A percentile compares a stretch with the other conserved stretches of the same genome.
phyloP scores from a whole-genome alignment of 495 filamentous ascomycete genomes.

The Lophiostoma macrostomum region DNA sequence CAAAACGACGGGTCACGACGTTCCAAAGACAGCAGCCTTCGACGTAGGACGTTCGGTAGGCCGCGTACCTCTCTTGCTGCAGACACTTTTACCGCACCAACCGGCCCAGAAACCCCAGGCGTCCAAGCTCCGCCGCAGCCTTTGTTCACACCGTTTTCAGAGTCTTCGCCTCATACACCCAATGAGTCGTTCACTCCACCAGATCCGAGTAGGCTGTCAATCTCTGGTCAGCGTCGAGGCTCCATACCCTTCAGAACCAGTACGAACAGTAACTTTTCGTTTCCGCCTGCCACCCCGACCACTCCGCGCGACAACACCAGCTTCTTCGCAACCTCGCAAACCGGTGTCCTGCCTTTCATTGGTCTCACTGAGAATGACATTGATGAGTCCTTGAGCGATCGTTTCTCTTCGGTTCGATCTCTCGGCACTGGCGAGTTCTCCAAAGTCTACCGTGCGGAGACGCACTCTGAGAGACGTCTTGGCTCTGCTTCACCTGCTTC shows the following conservation, averaged over 20 bases:
- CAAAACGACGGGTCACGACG: conserved; percentile 49
- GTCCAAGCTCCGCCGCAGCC: neutral
- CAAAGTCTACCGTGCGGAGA: conserved; percentile 76
- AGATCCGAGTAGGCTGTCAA: conserved; percentile 78
- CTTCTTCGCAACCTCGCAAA: conserved; percentile 48
- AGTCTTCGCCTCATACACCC: conserved; percentile 72
- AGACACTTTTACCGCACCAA: conserved; percentile 41
- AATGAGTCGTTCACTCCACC: conserved; percentile 69
- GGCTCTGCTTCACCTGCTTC: conserved; percentile 35
- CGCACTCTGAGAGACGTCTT: conserved; percentile 29
- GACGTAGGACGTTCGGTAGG: conserved; percentile 44
- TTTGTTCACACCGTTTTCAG: conserved; percentile 35
- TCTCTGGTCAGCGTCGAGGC: conserved; percentile 57
- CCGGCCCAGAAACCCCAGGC: conserved; percentile 4
- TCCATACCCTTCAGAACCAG: conserved; percentile 39
- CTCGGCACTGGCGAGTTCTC: conserved; percentile 91
- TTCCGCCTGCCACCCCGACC: conserved; percentile 79
- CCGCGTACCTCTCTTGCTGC: conserved; percentile 43
- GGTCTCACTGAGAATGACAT: conserved; percentile 57
- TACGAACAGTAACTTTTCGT: conserved; percentile 38
- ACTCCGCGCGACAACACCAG: conserved; percentile 59
- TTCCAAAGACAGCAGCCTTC: conserved; percentile 45
- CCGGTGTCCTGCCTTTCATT: conserved; percentile 50
- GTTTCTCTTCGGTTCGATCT: conserved; percentile 73
- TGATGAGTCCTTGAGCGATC: conserved; percentile 62